A percentile compares a stretch with the other conserved stretches of the same genome.
These are phyloP conservation scores for Botrytis paeoniae DNA, from an alignment of 2,329 filamentous ascomycete genomes.

Conservation along the genomic window DNA sequence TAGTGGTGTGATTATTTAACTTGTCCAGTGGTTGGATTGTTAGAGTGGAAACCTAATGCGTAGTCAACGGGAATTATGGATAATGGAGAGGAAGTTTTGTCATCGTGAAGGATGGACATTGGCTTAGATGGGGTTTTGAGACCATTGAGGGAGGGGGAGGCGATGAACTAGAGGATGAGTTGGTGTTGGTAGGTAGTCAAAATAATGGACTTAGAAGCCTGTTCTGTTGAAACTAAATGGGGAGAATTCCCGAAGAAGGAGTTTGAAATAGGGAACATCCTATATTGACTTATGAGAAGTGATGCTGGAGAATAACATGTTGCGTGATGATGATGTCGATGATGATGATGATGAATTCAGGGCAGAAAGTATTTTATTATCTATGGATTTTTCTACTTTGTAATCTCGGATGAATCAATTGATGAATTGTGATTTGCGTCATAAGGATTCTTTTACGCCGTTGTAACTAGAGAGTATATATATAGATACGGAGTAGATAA, in stretches of 20 bases:
- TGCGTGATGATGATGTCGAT: background rate
- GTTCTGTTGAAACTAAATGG: background rate
- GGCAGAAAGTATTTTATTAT: background rate
- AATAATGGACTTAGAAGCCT: too few species aligned
- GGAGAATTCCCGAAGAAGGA: background rate
- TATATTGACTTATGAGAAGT: background rate
- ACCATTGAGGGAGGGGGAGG: background rate
- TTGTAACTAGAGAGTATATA: background rate
- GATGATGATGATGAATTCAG: background rate
- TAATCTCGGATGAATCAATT: background rate
- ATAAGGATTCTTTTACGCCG: background rate
- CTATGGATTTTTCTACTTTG: background rate
- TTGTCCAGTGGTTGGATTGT: background rate
- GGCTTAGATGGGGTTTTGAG: background rate
- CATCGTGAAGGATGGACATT: background rate
- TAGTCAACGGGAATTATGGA: background rate
- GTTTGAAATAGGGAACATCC: background rate
- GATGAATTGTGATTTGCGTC: background rate
- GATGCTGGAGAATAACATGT: background rate
- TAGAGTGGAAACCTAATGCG: background rate
- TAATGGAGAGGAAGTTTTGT: background rate
- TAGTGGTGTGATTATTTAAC: background rate
- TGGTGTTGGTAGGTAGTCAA: background rate
- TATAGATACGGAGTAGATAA: background rate
- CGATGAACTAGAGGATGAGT: constrained; percentile 2